Conservation (phyloP, 1,284 basidiomycete genomes). For the Inonotus obliquus region DNA sequence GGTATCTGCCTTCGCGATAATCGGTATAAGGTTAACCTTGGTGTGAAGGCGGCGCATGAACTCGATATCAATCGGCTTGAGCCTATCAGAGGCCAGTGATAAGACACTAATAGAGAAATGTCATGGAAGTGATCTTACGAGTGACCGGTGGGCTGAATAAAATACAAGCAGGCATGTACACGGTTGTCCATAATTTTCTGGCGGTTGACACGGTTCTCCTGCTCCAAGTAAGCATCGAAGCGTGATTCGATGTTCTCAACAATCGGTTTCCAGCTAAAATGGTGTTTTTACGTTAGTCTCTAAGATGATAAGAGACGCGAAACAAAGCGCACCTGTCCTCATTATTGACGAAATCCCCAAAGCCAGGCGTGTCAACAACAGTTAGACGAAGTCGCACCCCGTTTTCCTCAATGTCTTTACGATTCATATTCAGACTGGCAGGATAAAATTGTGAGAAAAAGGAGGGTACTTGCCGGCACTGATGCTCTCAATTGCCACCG, state of each 20-base stretch:
- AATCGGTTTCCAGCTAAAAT: slow-evolving; percentile 89
- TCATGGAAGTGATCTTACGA: slow-evolving; percentile 55
- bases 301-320: slow-evolving; percentile 8
- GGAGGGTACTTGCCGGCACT: slow-evolving; percentile 72
- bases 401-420: slow-evolving; percentile 92
- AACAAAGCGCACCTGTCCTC: slow-evolving; percentile 72
- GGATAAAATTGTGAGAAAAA: slow-evolving; percentile 23
- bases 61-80: slow-evolving; percentile 96
- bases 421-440: slow-evolving; percentile 23
- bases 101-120: slow-evolving; percentile 3
- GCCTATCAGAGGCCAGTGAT: slow-evolving; percentile 38
- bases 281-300: slow-evolving; percentile 16
- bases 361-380: slow-evolving; percentile 97
- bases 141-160: slow-evolving; percentile 96
- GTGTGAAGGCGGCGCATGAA: slow-evolving; percentile 96
- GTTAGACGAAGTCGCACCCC: slow-evolving; percentile 91
- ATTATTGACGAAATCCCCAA: slow-evolving; percentile 98
- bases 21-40: slow-evolving; percentile 94
- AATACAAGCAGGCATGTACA: slow-evolving; percentile 93
- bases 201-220: slow-evolving; percentile 96
- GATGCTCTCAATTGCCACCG: slow-evolving; percentile 94
- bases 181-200: slow-evolving; percentile 84
- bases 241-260: slow-evolving; percentile 95
- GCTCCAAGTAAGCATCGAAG: slow-evolving; percentile 94
- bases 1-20: slow-evolving; percentile 96